Base-by-base conservation (phyloP, 257 asterid genomes). In the Rubia yunnanensis region DNA sequence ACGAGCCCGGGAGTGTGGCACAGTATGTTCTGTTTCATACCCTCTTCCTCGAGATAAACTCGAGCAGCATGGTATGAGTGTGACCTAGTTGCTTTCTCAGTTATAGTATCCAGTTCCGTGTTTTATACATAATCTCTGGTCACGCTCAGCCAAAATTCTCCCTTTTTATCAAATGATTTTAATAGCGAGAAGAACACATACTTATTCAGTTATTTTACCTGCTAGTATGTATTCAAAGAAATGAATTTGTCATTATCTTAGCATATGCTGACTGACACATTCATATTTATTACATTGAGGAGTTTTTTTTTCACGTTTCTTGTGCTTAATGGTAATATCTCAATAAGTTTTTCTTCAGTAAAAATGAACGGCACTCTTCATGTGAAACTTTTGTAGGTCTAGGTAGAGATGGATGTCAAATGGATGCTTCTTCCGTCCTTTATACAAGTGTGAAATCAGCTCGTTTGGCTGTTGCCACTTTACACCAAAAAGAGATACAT, bases 371-470 rank as follows among this genome's bases (percentile, higher is more conserved):
- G 20, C 50, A 22, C 18, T 39, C 24, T 44, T 8, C 44, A 24
- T 65, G 36, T 44, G 50, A 48, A 66, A 63, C 13, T 58, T 70
- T 77, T 81, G 35, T 67, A 94, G 99, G 92, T 65, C 78, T 94
- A 74, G 88, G 86, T 69, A 88, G 80, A 66, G 97, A 94, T 79
- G 97, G 99, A 63, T 94, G 97, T 80, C 86, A 65, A 79, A 53
- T 60, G 80, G 84, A 64, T 54, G 96, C 95, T 63, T 90, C 97
- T 61, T 82, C 94, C 64, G 83, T 88, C 60, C 85, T 90, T 64
- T 90, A 61, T 72, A 79, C 91, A 32, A 90, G 99, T 72, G 95
- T 94, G 20, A 90, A 82, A 79, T 90, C 99, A 67, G 99, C 99
- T 68, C 87, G 86, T 70, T 76, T 74, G 63, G 88, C 95, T 82